Base-by-base conservation (phyloP, 768 basidiomycete species). In the Auricularia sp. region DNA sequence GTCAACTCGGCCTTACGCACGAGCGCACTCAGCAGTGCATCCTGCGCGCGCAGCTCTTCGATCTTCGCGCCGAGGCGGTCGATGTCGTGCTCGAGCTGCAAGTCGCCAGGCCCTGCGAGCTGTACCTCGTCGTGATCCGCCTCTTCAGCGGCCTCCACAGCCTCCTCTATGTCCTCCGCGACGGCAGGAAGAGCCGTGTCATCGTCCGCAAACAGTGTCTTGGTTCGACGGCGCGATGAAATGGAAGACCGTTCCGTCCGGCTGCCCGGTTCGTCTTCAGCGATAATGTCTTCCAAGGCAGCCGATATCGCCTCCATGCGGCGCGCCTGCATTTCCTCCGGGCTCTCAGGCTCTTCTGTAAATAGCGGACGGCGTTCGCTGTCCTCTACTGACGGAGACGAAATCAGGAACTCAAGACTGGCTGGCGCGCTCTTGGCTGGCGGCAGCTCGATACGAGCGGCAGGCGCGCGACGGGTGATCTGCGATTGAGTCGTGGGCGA, bases 291-390 rank as follows among this genome's bases (percentile, higher is more conserved):
- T 10, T 91, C 94, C 67, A 99, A 78, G 3, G 97, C 97, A 7
- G 94, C 94, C 70, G 94, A 93, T 21, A 98, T 97, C 2, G 96
- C 95, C 70, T 94, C 93, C 85, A 98, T 97, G 44, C 93, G 81
- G 68, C 88, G 82, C 62, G 88, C 84, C 73, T 96, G 78, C 18
- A 77, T 88, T 59, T 84, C 85, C 60, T 86, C 81, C 59, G 87
- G 85, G 61, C 33, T 64, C 65, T 70, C 72, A 3, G 68, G 72
- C 65, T 92, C 88, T 66, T 89, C 87, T 1, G 88, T 86, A 67
- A 95, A 94, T 23, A 95, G 78, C 7, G 90, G 90, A 0, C 87
- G 85, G 56, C 91, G 80, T 1, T 84, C 74, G n/a, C 80, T 75
- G 33, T 84, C 80, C 34, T 85, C 85, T 3, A 60, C 47, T 0